These are phyloP conservation scores for Sordariomycetes sp. DNA, from an alignment of 2,329 filamentous ascomycete genomes.

Conservation along the genomic window DNA sequence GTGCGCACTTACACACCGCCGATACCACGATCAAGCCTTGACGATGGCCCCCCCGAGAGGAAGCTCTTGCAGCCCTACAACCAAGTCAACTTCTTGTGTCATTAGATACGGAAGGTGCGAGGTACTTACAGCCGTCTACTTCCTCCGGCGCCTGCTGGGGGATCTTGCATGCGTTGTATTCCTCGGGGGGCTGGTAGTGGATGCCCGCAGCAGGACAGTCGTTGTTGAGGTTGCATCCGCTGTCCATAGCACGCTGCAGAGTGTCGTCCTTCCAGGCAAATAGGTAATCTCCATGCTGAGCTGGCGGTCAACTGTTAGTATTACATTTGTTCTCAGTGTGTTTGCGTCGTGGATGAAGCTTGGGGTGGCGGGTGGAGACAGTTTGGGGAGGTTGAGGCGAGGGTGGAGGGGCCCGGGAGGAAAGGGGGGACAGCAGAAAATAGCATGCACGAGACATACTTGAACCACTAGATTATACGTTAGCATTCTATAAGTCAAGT, in stretches of 20 bases:
- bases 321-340: too few species aligned
- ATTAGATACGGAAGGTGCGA: neutral
- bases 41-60: slow-evolving; percentile 4
- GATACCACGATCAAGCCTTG: too few species aligned
- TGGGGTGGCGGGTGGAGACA: too few species aligned
- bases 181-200: slow-evolving; percentile 27
- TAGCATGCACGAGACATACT: too few species aligned
- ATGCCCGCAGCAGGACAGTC: slow-evolving; percentile 28
- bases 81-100: neutral
- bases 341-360: too few species aligned
- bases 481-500: too few species aligned
- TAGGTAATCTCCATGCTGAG: slow-evolving; percentile 8
- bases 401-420: too few species aligned
- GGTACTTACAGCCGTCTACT: slow-evolving; percentile 27
- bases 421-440: too few species aligned
- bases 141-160: slow-evolving; percentile 31
- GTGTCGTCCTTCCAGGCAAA: slow-evolving; percentile 11
- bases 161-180: slow-evolving; percentile 31
- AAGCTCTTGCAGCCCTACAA: slow-evolving; percentile 3
- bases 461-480: too few species aligned
- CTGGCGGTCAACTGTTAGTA: neutral
- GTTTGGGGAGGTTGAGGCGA: too few species aligned
- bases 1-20: too few species aligned
- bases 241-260: slow-evolving; percentile 9
- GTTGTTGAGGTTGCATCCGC: slow-evolving; percentile 29